phyloP scores from a whole-genome alignment of 1,284 basidiomycete species.

The Boletellus sp. region DNA sequence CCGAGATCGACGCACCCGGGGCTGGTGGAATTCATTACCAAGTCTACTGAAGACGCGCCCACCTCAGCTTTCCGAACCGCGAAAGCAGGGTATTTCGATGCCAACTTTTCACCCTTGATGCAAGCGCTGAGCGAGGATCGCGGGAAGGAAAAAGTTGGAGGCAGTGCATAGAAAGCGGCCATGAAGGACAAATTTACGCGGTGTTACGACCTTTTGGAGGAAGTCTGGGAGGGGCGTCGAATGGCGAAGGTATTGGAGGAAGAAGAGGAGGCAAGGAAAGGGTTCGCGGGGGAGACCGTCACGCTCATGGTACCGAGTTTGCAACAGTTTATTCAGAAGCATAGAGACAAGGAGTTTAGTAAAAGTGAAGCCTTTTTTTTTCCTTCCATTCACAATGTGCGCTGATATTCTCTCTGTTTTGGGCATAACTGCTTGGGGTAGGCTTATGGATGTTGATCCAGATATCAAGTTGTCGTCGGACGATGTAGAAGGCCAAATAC shows the following conservation, averaged over 20 bases:
- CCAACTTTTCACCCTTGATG: slow-evolving; percentile 74
- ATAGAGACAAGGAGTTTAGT: slow-evolving; percentile 76
- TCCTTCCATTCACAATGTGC: neutral
- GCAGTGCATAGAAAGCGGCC: slow-evolving; percentile 46
- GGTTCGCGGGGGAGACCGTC: slow-evolving; percentile 66
- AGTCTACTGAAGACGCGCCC: slow-evolving; percentile 57
- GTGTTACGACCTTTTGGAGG: slow-evolving; percentile 76
- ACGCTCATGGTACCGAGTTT: slow-evolving; percentile 72
- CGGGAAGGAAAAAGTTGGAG: slow-evolving; percentile 51
- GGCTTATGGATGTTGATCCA: slow-evolving; percentile 28
- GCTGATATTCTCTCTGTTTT: neutral
- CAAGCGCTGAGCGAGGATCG: slow-evolving; percentile 64
- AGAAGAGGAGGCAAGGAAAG: slow-evolving; percentile 54
- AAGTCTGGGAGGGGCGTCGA: slow-evolving; percentile 69
- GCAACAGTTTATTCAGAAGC: slow-evolving; percentile 68
- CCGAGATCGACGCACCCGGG: slow-evolving; percentile 45
- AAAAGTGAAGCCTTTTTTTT: slow-evolving; percentile 51
- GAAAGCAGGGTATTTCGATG: slow-evolving; percentile 77
- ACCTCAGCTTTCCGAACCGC: slow-evolving; percentile 70
- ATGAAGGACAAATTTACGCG: slow-evolving; percentile 77
- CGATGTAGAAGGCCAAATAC: slow-evolving; percentile 68
- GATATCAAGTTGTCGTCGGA: slow-evolving; percentile 78
- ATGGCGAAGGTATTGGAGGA: slow-evolving; percentile 68
- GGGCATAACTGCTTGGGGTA: slow-evolving; percentile 25
- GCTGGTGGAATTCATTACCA: slow-evolving; percentile 51